These are phyloP conservation scores for Gossypium davidsonii DNA, from an alignment of 441 rosid genomes.

Conservation along the genomic window DNA sequence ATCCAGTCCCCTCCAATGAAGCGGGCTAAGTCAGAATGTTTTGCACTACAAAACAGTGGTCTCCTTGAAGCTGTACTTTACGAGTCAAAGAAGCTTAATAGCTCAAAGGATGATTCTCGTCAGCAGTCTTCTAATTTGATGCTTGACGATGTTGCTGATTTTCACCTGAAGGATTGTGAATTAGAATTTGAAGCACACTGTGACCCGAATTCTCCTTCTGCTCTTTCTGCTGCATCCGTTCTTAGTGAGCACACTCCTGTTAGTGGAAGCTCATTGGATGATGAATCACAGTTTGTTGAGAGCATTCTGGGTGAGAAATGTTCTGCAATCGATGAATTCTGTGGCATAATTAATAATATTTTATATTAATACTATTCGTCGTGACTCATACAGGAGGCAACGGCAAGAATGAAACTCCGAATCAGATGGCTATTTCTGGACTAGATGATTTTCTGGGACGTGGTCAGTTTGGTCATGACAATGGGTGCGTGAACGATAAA, in stretches of 20 bases:
- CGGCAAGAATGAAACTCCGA: slow-evolving; percentile 5
- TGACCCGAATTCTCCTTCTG: slow-evolving; percentile 57
- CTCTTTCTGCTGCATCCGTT: slow-evolving; percentile 53
- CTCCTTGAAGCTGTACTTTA: slow-evolving; percentile 83
- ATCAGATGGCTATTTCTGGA: slow-evolving; percentile 6
- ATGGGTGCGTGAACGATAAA: slow-evolving; percentile 9
- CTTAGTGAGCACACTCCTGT: slow-evolving; percentile 47
- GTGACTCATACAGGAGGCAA: not conserved
- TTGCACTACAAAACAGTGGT: slow-evolving; percentile 74
- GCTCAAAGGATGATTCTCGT: slow-evolving; percentile 56
- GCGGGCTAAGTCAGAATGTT: slow-evolving; percentile 39
- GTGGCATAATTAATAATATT: not conserved
- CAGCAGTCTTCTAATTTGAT: slow-evolving; percentile 62
- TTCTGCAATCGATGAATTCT: not conserved
- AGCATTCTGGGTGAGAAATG: slow-evolving; percentile 36
- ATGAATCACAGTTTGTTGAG: slow-evolving; percentile 40
- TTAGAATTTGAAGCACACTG: slow-evolving; percentile 56
- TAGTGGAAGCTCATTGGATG: slow-evolving; percentile 61
- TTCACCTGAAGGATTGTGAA: slow-evolving; percentile 38
- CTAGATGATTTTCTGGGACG: slow-evolving; percentile 21
- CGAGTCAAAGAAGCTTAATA: slow-evolving; percentile 59
- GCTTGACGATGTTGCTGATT: slow-evolving; percentile 49
- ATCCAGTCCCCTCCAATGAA: slow-evolving; percentile 70
- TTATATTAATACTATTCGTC: not conserved
- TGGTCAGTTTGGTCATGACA: slow-evolving; percentile 23